Evolutionary conservation across 345 rosid genomes (phyloP).

Genomic region (Arabis alpina): DNA sequence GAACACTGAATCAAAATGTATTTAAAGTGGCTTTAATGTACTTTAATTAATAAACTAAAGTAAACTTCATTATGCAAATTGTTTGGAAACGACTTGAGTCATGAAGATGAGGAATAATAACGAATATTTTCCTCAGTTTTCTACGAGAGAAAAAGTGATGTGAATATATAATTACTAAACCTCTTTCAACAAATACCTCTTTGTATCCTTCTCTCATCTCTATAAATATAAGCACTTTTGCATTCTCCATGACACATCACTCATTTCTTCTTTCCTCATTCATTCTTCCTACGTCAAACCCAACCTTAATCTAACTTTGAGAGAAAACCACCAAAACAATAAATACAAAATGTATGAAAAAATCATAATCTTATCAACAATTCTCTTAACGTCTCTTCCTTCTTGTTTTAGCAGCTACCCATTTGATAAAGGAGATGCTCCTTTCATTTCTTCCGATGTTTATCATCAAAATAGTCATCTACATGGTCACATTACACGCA

Average conservation of each 20-base stretch:
- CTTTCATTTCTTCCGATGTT: slow-evolving; percentile 25
- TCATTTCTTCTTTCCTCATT: slow-evolving; percentile 26
- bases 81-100: slow-evolving; percentile 20
- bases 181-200: neutral
- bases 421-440: slow-evolving; percentile 31
- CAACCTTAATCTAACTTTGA: slow-evolving; percentile 42
- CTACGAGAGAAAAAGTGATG: neutral
- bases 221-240: slow-evolving; percentile 40
- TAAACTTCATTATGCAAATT: neutral
- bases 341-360: slow-evolving; percentile 31
- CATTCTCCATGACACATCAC: slow-evolving; percentile 32
- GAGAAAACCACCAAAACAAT: slow-evolving; percentile 5
- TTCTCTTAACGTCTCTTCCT: slow-evolving; percentile 29
- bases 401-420: slow-evolving; percentile 38
- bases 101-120: slow-evolving; percentile 18
- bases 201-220: slow-evolving; percentile 15
- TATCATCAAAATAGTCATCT: slow-evolving; percentile 27
- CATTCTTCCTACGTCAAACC: slow-evolving; percentile 35
- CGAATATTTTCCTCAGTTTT: slow-evolving; percentile 18
- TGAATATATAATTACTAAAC: neutral
- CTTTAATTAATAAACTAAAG: neutral
- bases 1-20: neutral
- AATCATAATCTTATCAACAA: slow-evolving; percentile 21
- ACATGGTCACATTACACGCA: slow-evolving; percentile 32
- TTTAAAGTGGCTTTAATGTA: slow-evolving; percentile 18